Evolutionary conservation across 176 grass and related monocot species (phyloP), one percentile per base, ranked within the genome.

Genomic region (Musa beccarii): DNA sequence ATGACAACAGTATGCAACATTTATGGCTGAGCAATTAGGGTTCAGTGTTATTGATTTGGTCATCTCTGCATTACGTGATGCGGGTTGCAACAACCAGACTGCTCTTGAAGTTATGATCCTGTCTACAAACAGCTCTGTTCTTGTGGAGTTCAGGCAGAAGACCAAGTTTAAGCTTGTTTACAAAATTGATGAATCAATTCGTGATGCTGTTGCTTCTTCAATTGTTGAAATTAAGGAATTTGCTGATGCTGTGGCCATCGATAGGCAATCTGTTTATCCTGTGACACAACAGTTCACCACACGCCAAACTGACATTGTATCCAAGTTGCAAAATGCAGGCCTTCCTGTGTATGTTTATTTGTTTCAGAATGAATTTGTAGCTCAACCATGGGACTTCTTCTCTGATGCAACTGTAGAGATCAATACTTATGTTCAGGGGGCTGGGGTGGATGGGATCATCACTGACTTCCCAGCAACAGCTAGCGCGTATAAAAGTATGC

Each of bases 391-490:
- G 69, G 94, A 97, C 79, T 97, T 87, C 80, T 87, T 91, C 51
- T 29, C 53, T 5, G 94, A 97, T 63, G 64, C 17, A 59, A 93
- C 90, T 9, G 88, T 86, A 34, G 84, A 98, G 76, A 92, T 98
- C 49, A 98, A 98, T 82, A 79, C 25, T 71, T 93, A 85, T 85
- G 76, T 85, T 74, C n/a, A 78, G 49, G 59, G 53, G 20, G 54
- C 85, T 75, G 54, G 65, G 0, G 29, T 91, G 23, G 85, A 90
- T 67, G 94, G 94, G 11, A 54, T 93, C n/a, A 91, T 98, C 23
- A 98, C 94, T 14, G 90, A 98, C 82, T 98, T 89, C 52, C 90
- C 94, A 0, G 85, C 69, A 75, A 98, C 94, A 13, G 94, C 73
- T 34, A 84, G 53, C 52, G 79, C 84, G 80, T 93, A 98, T 80